Base-by-base conservation (phyloP, 164 flowering plant genomes). In the Vitis rotundifolia region DNA sequence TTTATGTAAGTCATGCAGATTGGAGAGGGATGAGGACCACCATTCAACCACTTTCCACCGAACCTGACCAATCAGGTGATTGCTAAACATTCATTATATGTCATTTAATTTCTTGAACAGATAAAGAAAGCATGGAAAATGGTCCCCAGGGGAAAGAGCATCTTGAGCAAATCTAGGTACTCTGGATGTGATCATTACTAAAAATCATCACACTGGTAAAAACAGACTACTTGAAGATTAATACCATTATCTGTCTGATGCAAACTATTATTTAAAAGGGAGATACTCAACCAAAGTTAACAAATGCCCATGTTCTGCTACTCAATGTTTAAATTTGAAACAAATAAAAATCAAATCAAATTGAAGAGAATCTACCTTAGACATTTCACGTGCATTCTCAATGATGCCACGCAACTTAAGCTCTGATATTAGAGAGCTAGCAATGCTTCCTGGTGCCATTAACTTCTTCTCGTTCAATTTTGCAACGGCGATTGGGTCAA, bases 381-480 rank as follows among this genome's bases (percentile, higher is more conserved):
- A 66, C 16, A 83, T 76, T 70, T 80, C 82, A 6, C 76, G 71
- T 55, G 82, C 86, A 71, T 83, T 80, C 70, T 75, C 82, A 69
- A 81, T 59, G 55, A 81, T 57, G 60, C 82, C 74, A 31, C 82
- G 77, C 73, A 84, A 58, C 74, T 76, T 84, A 49, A 68, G 63
- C 26, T 84, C 85, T 12, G 85, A 76, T 47, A 84, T 71, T 14
- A 83, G 58, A 50, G 85, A 77, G 66, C 73, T 79, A 59, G 83
- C 87, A 11, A 69, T 11, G 50, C 78, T 77, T 67, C 80, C 83
- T 2, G 81, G 80, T 16, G 76, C 76, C n/a, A 67, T 51, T 28
- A 81, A 26, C 78, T 77, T 79, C 74, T 81, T 84, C 79, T 81
- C 85, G 64, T 73, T 84, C 63, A 81, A 71, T 61, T 81, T 79